Evolutionary conservation across 2,329 filamentous ascomycete genomes (phyloP).

Genomic region (Boeremia exigua): DNA sequence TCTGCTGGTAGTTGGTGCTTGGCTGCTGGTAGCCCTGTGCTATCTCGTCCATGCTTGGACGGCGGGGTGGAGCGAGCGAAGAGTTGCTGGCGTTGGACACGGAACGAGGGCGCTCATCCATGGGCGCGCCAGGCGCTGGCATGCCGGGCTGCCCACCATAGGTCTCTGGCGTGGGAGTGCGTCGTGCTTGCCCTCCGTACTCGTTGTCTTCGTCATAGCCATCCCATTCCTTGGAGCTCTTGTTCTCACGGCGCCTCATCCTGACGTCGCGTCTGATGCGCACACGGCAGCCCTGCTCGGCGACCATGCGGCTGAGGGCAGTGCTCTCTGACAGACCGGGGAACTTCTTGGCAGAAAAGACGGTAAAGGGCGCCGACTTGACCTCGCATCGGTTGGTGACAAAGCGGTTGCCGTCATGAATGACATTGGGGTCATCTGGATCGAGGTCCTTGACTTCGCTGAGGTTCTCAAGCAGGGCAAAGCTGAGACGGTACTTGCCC

Average conservation of each 20-base stretch:
- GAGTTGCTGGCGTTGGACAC: conserved; percentile 63
- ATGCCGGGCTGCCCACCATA: conserved; percentile 52
- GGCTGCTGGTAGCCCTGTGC: conserved; percentile 47
- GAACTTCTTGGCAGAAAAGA: conserved; percentile 98
- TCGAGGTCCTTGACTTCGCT: conserved; percentile 85
- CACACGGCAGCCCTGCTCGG: conserved; percentile 95
- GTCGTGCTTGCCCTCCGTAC: conserved; percentile 55
- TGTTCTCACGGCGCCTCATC: conserved; percentile 83
- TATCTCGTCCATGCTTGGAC: conserved; percentile 55
- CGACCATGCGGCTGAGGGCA: conserved; percentile 83
- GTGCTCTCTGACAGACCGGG: conserved; percentile 92
- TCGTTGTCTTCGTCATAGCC: conserved; percentile 63
- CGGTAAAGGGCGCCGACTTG: conserved; percentile 83
- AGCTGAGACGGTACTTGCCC: conserved; percentile 87
- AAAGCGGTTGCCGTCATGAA: conserved; percentile 55
- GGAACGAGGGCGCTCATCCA: conserved; percentile 61
- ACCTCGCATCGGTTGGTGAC: conserved; percentile 90
- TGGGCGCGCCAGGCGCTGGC: conserved; percentile 26
- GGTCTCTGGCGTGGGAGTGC: conserved; percentile 58
- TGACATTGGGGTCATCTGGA: conserved; percentile 54
- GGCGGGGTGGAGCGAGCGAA: conserved; percentile 48
- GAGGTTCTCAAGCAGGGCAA: conserved; percentile 92
- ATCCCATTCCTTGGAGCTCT: conserved; percentile 71
- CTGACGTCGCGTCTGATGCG: conserved; percentile 92
- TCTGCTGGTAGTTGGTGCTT: conserved; percentile 46